Evolutionary conservation across 2,329 filamentous ascomycete genomes (phyloP), one percentile per base, ranked within the genome.

Genomic region (Coniochaeta ligniaria): DNA sequence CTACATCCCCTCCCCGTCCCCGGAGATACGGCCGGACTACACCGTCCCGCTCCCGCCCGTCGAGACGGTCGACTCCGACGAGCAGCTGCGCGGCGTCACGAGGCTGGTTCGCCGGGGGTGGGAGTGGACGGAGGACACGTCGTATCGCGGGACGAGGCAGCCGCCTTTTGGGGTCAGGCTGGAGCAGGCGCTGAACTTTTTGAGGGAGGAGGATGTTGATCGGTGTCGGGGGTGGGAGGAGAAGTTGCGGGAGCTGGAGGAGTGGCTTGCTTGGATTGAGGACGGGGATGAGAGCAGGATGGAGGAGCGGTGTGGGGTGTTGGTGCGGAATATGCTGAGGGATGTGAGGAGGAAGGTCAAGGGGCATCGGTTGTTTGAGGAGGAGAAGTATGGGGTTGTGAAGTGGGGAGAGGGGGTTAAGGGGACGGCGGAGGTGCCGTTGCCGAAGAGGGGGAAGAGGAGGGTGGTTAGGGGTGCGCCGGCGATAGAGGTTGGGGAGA

Each of bases 121-220:
- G 11, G 65, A 67, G 60, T 68, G 63, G 63, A 60, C 54, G 4
- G 24, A 33, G 2, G 59, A 61, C 31, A 68, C 64, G 2, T 50
- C 33, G 57, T 69, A 67, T 55, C 58, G 52, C 28, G 65, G 59
- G 6, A 59, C 14, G 1, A 63, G 61, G 1, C 73, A 75, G 59
- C 74, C 73, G 26, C 69, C 71, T 1, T 59, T 74, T 7, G 69
- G 68, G 35, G 60, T 66, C 31, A 71, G 72, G 2, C 68, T 78
- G 33, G 35, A 66, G 43, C 68, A 72, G 41, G 61, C 69, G n/a
- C 63, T 67, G 43, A 77, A 76, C 63, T 85, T 81, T 62, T 76
- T 85, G 24, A 67, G 74, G 3, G 79, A 82, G 33, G 76, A 80
- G 62, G 79, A 84, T 63, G 65, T 70, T 6, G 74, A 78, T 60